Evolutionary conservation across 176 grass and related monocot genomes (phyloP).

Genomic region (Zea luxurians): DNA sequence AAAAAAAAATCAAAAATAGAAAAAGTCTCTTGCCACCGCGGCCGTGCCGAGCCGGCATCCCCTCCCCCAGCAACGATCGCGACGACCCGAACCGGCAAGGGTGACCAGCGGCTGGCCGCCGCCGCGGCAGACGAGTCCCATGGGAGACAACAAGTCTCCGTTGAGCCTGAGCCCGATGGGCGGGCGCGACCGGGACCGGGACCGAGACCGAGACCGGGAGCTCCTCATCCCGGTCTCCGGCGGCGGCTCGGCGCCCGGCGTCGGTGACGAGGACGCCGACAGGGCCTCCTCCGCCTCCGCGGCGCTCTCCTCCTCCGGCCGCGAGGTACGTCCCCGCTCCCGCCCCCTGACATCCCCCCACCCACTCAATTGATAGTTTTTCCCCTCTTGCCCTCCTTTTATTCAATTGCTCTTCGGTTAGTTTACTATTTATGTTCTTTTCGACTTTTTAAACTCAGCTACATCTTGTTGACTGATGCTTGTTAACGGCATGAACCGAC

Average conservation of each 20-base stretch:
- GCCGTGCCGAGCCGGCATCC: constrained; percentile 27
- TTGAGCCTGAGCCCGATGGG: constrained; percentile 59
- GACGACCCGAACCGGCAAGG: constrained; percentile 36
- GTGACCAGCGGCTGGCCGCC: background rate
- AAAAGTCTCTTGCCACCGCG: constrained; percentile 23
- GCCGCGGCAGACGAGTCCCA: constrained; percentile 11
- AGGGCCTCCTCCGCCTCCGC: constrained; percentile 45
- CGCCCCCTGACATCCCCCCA: too few relatives aligned
- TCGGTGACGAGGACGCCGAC: constrained; percentile 40
- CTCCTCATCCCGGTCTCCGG: constrained; percentile 87
- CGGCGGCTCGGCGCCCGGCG: constrained; percentile 38
- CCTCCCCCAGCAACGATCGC: constrained; percentile 30
- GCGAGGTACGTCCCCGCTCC: constrained; percentile 53
- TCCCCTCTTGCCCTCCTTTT: background rate
- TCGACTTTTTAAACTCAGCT: background rate
- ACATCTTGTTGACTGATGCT: background rate
- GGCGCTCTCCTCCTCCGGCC: constrained; percentile 67
- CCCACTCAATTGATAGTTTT: constrained; percentile 16
- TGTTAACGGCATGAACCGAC: background rate
- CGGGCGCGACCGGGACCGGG: constrained; percentile 65
- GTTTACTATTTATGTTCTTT: background rate
- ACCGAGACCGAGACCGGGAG: constrained; percentile 78
- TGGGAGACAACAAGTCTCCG: constrained; percentile 79
- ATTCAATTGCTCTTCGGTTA: background rate
- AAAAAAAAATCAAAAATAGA: background rate